Evolutionary conservation across 331 rosid species (phyloP).

Genomic region (Quercus lobata): DNA sequence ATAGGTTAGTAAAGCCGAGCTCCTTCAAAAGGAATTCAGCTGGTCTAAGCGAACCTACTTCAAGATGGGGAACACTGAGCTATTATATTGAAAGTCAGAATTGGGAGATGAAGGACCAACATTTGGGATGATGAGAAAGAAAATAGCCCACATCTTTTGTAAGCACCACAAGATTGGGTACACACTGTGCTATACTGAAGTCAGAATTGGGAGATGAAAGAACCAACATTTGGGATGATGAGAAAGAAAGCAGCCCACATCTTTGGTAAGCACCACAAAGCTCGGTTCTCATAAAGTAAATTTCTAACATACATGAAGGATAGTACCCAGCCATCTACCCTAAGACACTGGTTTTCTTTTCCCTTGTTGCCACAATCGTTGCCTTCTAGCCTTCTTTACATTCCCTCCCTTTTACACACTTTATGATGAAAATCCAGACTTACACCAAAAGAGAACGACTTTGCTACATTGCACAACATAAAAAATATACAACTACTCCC

Average conservation of each 20-base stretch:
- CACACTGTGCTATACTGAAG: background rate
- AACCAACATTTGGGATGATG: background rate
- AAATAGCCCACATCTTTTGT: background rate
- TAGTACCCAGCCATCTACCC: slow-evolving; percentile 1
- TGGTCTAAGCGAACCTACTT: background rate
- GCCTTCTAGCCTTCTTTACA: slow-evolving; percentile 44
- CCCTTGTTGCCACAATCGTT: slow-evolving; percentile 19
- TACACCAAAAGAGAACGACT: background rate
- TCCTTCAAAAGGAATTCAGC: background rate
- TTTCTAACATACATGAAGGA: slow-evolving; percentile 13
- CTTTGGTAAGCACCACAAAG: slow-evolving; percentile 3
- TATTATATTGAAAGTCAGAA: background rate
- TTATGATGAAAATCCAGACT: slow-evolving; percentile 7
- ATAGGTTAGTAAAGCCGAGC: background rate
- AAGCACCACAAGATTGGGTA: background rate
- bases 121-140: background rate
- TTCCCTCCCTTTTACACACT: slow-evolving; percentile 21
- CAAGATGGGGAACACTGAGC: background rate
- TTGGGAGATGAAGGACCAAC: background rate
- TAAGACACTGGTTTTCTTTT: slow-evolving; percentile 8
- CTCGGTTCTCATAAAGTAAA: background rate
- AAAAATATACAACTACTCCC: slow-evolving; percentile 40
- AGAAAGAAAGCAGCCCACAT: background rate
- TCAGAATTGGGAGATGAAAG: background rate
- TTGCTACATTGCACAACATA: slow-evolving; percentile 24